Base-by-base conservation (phyloP, 371 early-diverging fungal species). In the Amoeboaphelidium protococcarum region DNA sequence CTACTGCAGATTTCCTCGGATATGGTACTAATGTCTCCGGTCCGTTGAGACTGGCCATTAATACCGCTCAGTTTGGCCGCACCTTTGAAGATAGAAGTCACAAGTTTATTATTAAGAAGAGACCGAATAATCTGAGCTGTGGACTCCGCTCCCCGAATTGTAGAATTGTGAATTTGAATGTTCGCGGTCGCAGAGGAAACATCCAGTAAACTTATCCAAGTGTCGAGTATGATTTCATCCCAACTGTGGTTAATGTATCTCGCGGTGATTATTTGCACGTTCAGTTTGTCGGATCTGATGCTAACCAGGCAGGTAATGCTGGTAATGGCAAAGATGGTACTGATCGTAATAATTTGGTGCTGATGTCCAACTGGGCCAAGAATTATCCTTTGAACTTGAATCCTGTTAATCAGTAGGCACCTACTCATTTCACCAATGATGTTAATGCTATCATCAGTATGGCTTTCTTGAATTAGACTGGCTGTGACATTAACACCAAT, bases 141-240 rank as follows among this genome's bases (percentile, higher is more conserved):
- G 47, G 46, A 43, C 42, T 46, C 12, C 41, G 46, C 45, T 55
- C 57, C 24, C 58, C 24, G 59, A 58, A 22, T 40, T 23, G 23
- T 23, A 41, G 41, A n/a, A 43, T 50, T 40, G 24, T 48, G 4
- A 62, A 62, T 49, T 47, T 62, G 26, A 62, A 62, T 37, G 58
- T 62, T 12, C 43, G 57, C n/a, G 62, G 62, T 12, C 41, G 52
- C 40, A 23, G 62, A 10, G 62, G 62, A 2, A 62, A 62, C 37
- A 62, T 62, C 41, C 56, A 49, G 21, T 57, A 62, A 45, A 56
- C 56, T 2, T 49, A 52, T 37, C 50, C 50, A 10, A 21, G 44
- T 25, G 59, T 62, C 22, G 62, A 62, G 48, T 62, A 62, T 46
- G 59, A 62, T 47, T 62, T 62, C 47, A 59, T 57, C n/a, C 62